A percentile compares a stretch with the other conserved stretches of the same genome.
Evolutionary conservation across 805 yeast species (phyloP).

Genomic region (Diddensiella santjacobensis): DNA sequence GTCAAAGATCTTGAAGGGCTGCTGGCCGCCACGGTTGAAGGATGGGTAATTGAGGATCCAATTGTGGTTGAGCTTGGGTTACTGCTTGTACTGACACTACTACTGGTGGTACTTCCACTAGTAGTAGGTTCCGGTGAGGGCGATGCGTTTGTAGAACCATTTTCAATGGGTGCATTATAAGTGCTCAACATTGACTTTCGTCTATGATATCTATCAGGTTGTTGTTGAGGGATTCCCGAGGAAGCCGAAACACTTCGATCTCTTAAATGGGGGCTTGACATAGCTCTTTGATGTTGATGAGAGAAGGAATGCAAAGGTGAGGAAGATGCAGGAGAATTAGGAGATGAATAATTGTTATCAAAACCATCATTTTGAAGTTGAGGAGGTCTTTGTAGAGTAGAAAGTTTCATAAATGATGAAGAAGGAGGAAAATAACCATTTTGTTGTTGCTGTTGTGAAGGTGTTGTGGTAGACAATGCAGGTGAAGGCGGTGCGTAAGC

Average conservation of each 20-base stretch:
- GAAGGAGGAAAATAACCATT: neutral
- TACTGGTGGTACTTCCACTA: conserved; percentile 3
- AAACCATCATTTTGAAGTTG: neutral
- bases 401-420: neutral
- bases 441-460: neutral
- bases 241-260: conserved; percentile 3
- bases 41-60: neutral
- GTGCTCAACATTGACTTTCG: conserved; percentile 13
- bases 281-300: neutral
- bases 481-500: conserved; percentile 3
- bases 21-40: neutral
- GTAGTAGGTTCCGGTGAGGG: conserved; percentile 6
- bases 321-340: neutral
- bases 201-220: conserved; percentile 25
- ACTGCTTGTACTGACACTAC: conserved; percentile 1
- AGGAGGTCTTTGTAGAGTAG: neutral
- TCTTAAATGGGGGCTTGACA: conserved; percentile 2
- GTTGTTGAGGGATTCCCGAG: conserved; percentile 2
- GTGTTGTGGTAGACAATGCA: neutral
- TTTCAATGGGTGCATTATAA: neutral
- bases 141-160: conserved; percentile 3
- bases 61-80: conserved; percentile 3
- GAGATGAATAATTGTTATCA: neutral
- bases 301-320: neutral
- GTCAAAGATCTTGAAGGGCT: conserved; percentile 2